A percentile compares a stretch with the other conserved stretches of the same genome.
Conservation (phyloP, 2,329 filamentous ascomycete genomes). For the Aureobasidium subglaciale region DNA sequence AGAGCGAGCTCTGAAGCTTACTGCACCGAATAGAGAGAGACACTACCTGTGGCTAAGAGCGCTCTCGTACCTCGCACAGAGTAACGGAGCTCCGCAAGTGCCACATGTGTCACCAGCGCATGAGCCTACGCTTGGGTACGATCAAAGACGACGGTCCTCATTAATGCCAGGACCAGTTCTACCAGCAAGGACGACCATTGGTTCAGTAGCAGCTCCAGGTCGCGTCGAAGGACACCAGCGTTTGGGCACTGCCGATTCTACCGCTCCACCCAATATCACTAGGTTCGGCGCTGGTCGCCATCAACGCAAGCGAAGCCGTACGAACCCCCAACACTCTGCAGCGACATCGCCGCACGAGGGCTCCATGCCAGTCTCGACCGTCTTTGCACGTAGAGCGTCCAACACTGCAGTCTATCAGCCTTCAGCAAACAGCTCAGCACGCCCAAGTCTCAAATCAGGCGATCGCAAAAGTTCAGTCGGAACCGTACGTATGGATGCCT, state of each 20-base stretch:
- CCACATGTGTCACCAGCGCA: slow-evolving; percentile 27
- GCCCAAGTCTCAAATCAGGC: slow-evolving; percentile 33
- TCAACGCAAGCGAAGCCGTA: slow-evolving; percentile 82
- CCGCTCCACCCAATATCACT: slow-evolving; percentile 65
- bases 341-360: slow-evolving; percentile 43
- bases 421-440: slow-evolving; percentile 70
- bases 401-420: slow-evolving; percentile 30
- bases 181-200: slow-evolving; percentile 13
- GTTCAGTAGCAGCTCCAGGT: slow-evolving; percentile 21
- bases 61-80: slow-evolving; percentile 86
- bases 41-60: slow-evolving; percentile 95
- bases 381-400: slow-evolving; percentile 3
- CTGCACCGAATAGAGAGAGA: slow-evolving; percentile 70
- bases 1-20: slow-evolving; percentile 90
- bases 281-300: slow-evolving; percentile 59
- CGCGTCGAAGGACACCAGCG: slow-evolving; percentile 18
- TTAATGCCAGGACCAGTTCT: slow-evolving; percentile 28
- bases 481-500: slow-evolving; percentile 94
- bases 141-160: slow-evolving; percentile 22
- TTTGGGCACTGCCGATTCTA: slow-evolving; percentile 47
- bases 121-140: slow-evolving; percentile 16
- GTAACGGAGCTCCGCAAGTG: slow-evolving; percentile 59
- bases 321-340: slow-evolving; percentile 61
- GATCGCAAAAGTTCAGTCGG: slow-evolving; percentile 45
- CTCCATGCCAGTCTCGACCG: background rate